Conservation (phyloP, 75 land plant genomes). For the Ceratopteris richardii region DNA sequence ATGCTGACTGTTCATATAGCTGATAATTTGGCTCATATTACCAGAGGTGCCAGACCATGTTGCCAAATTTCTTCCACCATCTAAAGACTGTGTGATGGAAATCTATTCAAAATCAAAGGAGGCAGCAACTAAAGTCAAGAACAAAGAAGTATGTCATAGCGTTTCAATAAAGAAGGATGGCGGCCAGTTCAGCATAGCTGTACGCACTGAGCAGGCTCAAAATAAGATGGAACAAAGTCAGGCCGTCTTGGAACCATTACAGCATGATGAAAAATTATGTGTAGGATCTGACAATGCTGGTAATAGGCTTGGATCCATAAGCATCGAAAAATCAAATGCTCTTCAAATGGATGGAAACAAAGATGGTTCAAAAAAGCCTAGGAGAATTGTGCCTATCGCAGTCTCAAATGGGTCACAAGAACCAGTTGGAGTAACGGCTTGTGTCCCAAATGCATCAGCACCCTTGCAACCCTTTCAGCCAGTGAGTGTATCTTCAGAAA, state of each 20-base stretch:
- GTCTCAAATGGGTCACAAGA: neutral
- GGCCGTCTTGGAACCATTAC: neutral
- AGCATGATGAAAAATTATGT: neutral
- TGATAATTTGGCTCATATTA: neutral
- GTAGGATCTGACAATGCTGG: no score
- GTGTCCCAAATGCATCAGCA: neutral
- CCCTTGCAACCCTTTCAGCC: no score
- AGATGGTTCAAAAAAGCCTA: neutral
- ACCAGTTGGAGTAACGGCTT: neutral
- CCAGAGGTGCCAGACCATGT: constrained; percentile 24
- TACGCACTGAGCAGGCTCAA: neutral
- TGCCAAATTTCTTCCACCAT: constrained; percentile 20
- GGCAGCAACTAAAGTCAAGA: neutral
- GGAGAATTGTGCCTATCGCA: neutral
- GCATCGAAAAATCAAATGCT: neutral
- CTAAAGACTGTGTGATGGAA: neutral
- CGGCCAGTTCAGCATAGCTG: neutral
- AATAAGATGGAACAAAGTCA: neutral
- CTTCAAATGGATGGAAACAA: neutral
- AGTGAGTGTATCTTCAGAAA: neutral
- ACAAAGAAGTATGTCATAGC: neutral
- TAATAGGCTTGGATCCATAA: no score
- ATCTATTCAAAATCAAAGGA: neutral
- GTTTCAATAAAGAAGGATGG: neutral
- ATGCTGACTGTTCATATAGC: no score